Evolutionary conservation across 805 yeast genomes (phyloP).

Genomic region (Sungouiozyma ichnusensis): DNA sequence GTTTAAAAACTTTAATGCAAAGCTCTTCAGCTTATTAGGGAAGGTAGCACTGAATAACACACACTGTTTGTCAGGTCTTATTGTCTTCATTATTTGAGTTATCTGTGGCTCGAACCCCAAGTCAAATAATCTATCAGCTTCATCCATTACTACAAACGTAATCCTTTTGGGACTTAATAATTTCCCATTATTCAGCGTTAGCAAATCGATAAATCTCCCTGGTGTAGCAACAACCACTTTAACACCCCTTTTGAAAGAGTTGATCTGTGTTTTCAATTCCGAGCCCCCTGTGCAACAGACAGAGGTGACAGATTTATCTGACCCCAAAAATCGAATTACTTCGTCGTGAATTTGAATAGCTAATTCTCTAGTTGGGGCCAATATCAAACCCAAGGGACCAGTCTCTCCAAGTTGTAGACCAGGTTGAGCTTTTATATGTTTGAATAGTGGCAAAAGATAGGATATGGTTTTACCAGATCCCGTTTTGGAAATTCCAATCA

Average conservation of each 20-base stretch:
- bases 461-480: constrained; percentile 95
- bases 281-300: constrained; percentile 91
- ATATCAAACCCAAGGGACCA: constrained; percentile 69
- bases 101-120: constrained; percentile 97
- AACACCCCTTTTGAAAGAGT: constrained; percentile 64
- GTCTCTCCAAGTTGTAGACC: constrained; percentile 38
- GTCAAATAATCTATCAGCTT: constrained; percentile 94
- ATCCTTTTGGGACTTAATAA: constrained; percentile 52
- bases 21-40: constrained; percentile 63
- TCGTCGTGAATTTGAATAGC: constrained; percentile 76
- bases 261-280: constrained; percentile 70
- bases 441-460: constrained; percentile 69
- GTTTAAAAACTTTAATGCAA: constrained; percentile 55
- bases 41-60: constrained; percentile 92
- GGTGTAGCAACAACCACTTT: constrained; percentile 89
- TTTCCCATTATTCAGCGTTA: constrained; percentile 75
- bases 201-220: constrained; percentile 81
- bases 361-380: constrained; percentile 89
- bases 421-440: constrained; percentile 72
- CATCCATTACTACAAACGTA: constrained; percentile 83
- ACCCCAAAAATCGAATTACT: constrained; percentile 40
- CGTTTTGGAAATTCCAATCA: constrained; percentile 90
- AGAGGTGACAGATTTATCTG: constrained; percentile 34
- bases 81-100: constrained; percentile 59
- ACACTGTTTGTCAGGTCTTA: constrained; percentile 81